A percentile compares a stretch with the other conserved stretches of the same genome.
These are phyloP conservation scores for Leccinum longicurvipes DNA, from an alignment of 768 basidiomycete species.

Conservation along the genomic window DNA sequence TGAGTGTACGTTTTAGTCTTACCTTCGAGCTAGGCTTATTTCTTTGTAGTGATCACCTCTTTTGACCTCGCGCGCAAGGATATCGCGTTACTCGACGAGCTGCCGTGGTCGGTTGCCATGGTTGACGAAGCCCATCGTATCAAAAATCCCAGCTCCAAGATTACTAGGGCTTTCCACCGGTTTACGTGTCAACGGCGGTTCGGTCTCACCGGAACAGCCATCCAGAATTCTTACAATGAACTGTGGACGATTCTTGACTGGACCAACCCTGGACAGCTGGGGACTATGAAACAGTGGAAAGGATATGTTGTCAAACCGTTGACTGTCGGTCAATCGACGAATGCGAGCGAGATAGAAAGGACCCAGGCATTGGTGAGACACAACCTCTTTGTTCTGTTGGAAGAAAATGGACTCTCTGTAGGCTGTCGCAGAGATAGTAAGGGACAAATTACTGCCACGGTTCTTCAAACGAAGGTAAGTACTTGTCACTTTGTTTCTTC, in stretches of 20 bases:
- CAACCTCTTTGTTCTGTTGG: background rate
- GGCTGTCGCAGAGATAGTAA: slow-evolving; percentile 60
- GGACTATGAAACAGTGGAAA: slow-evolving; percentile 74
- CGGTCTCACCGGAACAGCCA: slow-evolving; percentile 80
- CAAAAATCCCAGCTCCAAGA: slow-evolving; percentile 72
- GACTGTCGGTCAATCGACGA: slow-evolving; percentile 61
- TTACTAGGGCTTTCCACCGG: slow-evolving; percentile 65
- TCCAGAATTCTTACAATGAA: slow-evolving; percentile 89
- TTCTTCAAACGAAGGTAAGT: slow-evolving; percentile 79
- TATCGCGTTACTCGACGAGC: slow-evolving; percentile 63
- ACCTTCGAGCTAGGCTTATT: background rate
- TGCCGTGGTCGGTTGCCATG: slow-evolving; percentile 70
- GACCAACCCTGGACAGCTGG: slow-evolving; percentile 81
- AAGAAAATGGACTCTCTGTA: slow-evolving; percentile 20
- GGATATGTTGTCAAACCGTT: slow-evolving; percentile 67
- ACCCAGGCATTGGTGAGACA: slow-evolving; percentile 47
- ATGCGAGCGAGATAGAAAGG: slow-evolving; percentile 60
- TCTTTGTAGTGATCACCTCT: slow-evolving; percentile 66
- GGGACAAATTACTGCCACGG: slow-evolving; percentile 65
- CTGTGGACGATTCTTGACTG: slow-evolving; percentile 92
- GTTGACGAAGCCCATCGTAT: slow-evolving; percentile 91
- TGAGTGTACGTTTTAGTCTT: slow-evolving; percentile 35
- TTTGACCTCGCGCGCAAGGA: slow-evolving; percentile 73
- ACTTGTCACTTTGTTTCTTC: background rate
- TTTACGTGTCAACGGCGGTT: slow-evolving; percentile 70